These are phyloP conservation scores for Zygosaccharomyces pseudobailii DNA, from an alignment of 1,139 yeast genomes.

Conservation along the genomic window DNA sequence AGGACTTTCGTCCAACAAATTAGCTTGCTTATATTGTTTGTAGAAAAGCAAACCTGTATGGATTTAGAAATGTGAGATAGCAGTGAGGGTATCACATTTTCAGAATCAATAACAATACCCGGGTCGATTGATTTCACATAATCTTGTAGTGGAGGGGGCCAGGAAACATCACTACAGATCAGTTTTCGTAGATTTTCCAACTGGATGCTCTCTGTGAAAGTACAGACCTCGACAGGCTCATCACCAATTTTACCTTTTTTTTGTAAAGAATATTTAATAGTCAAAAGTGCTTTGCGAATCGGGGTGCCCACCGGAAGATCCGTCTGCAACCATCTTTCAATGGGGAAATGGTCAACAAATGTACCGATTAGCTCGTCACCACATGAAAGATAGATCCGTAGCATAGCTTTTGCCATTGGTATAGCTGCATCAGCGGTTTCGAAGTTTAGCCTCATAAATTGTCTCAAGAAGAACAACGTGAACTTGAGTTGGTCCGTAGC, in stretches of 20 bases:
- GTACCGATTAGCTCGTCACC: constrained; percentile 4
- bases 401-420: constrained; percentile 21
- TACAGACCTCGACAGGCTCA: constrained; percentile 1
- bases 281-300: constrained; percentile 18
- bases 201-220: constrained; percentile 21
- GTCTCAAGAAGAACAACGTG: constrained; percentile 14
- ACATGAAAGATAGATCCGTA: constrained; percentile 22
- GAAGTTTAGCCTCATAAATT: constrained; percentile 14
- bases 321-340: constrained; percentile 17
- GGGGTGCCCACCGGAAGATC: background rate
- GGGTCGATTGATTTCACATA: constrained; percentile 14
- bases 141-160: constrained; percentile 4
- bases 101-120: constrained; percentile 9
- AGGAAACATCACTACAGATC: constrained; percentile 13
- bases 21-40: constrained; percentile 14
- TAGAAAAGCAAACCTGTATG: constrained; percentile 17
- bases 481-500: constrained; percentile 20
- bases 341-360: constrained; percentile 16
- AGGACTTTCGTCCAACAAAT: constrained; percentile 19
- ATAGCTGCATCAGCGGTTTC: constrained; percentile 9
- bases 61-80: constrained; percentile 15
- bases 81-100: constrained; percentile 5
- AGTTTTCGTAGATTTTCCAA: constrained; percentile 21
- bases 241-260: constrained; percentile 13
- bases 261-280: constrained; percentile 22